Percentiles rank a stretch among this genome's conserved stretches.
Conservation (phyloP, 441 rosid species). For the Croton setiger region DNA sequence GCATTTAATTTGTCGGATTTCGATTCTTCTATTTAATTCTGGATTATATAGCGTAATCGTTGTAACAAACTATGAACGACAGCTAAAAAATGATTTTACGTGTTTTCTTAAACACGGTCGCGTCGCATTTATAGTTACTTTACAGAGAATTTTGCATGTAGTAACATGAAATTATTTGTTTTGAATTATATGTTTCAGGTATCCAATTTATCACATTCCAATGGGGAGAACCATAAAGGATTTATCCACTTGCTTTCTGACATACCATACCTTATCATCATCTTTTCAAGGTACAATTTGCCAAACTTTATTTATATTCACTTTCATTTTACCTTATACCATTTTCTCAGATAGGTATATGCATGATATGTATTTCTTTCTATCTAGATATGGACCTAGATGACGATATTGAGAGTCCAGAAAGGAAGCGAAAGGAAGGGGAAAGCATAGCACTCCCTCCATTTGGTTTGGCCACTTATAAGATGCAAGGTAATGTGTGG, state of each 20-base stretch:
- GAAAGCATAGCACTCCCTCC: constrained; percentile 61
- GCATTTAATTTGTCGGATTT: neutral
- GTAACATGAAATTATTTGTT: constrained; percentile 11
- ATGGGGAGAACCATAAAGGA: constrained; percentile 97
- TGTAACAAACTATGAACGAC: neutral
- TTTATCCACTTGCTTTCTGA: constrained; percentile 88
- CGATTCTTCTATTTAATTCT: constrained; percentile 1
- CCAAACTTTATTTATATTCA: neutral
- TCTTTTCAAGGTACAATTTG: constrained; percentile 71
- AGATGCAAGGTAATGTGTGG: constrained; percentile 97
- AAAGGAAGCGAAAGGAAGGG: constrained; percentile 54
- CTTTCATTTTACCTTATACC: neutral
- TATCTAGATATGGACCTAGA: constrained; percentile 62
- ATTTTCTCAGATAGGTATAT: neutral
- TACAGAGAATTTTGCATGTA: neutral
- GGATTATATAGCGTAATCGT: neutral
- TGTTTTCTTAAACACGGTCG: neutral
- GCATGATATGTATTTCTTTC: neutral
- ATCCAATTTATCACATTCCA: constrained; percentile 95
- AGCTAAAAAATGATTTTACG: neutral
- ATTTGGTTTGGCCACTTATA: constrained; percentile 91
- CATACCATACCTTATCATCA: constrained; percentile 93
- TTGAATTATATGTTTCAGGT: constrained; percentile 36
- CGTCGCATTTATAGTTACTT: neutral
- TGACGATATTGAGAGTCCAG: constrained; percentile 47